phyloP scores from a whole-genome alignment of 2,329 filamentous ascomycete genomes.

The Fusarium papillatum region DNA sequence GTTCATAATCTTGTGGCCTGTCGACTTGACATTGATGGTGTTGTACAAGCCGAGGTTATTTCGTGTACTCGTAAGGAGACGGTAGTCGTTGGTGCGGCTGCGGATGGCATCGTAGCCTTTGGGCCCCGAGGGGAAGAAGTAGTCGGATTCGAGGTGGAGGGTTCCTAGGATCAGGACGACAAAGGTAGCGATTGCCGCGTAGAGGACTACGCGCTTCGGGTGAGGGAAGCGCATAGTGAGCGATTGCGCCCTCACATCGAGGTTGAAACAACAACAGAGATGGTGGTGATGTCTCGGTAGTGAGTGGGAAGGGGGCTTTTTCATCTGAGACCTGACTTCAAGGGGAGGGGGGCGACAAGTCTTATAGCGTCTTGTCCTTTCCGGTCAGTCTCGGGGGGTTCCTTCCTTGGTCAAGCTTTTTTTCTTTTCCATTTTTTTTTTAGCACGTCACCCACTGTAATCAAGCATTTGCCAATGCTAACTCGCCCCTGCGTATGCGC shows the following conservation, averaged over 20 bases:
- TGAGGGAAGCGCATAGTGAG: constrained; percentile 25
- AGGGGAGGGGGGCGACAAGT: not conserved
- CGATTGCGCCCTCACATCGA: constrained; percentile 6
- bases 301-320: not conserved
- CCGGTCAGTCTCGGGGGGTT: not conserved
- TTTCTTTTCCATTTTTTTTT: not conserved
- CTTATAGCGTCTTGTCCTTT: not conserved
- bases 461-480: constrained; percentile 1
- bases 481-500: not conserved
- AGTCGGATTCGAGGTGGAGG: constrained; percentile 14
- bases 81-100: constrained; percentile 37
- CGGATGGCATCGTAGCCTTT: constrained; percentile 33
- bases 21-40: constrained; percentile 37
- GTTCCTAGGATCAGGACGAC: constrained; percentile 24
- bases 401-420: not conserved
- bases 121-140: not conserved
- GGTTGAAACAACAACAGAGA: not conserved
- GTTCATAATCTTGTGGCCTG: constrained; percentile 40
- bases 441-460: not conserved
- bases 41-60: constrained; percentile 40
- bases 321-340: not conserved
- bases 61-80: constrained; percentile 30
- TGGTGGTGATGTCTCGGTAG: not conserved
- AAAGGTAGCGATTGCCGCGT: constrained; percentile 20
- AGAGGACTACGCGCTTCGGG: constrained; percentile 33